phyloP scores from a whole-genome alignment of 1,139 yeast species.

The Blastobotrys apis region DNA sequence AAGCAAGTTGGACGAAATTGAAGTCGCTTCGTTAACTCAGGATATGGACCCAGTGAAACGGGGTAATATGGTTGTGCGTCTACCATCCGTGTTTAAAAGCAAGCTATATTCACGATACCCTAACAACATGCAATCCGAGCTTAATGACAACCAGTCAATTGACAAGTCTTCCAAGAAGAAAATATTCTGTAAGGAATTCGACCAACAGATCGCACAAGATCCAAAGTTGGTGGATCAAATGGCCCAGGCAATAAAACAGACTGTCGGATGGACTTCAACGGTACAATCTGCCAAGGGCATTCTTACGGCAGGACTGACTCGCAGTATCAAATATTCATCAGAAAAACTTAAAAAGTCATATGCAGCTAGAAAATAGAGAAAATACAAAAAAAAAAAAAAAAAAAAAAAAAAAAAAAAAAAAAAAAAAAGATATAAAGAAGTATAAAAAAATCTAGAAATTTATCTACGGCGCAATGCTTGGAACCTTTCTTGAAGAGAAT shows the following conservation, averaged over 20 bases:
- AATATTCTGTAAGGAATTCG: constrained; percentile 31
- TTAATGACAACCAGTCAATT: not conserved
- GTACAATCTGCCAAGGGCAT: constrained; percentile 79
- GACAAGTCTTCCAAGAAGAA: not conserved
- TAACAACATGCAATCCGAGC: constrained; percentile 14
- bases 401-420: too few species aligned
- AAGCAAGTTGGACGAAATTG: constrained; percentile 20
- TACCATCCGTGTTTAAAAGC: constrained; percentile 52
- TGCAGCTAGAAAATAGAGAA: not conserved
- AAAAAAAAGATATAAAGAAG: too few species aligned
- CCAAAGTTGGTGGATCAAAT: constrained; percentile 40
- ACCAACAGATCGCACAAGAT: constrained; percentile 42
- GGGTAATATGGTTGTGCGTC: constrained; percentile 39
- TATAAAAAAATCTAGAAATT: too few species aligned
- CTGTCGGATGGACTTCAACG: constrained; percentile 66
- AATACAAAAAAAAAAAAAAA: too few species aligned
- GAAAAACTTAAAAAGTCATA: constrained; percentile 53
- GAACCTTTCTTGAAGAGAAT: constrained; percentile 51
- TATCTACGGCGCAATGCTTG: constrained; percentile 45
- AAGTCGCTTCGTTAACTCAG: constrained; percentile 33
- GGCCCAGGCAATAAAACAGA: constrained; percentile 46
- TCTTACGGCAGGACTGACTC: constrained; percentile 75
- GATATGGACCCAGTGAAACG: constrained; percentile 36
- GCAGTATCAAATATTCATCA: constrained; percentile 69
- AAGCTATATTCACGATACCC: constrained; percentile 44